These are phyloP conservation scores for Hanseniaspora guilliermondii DNA, from an alignment of 805 yeast genomes.

Conservation along the genomic window DNA sequence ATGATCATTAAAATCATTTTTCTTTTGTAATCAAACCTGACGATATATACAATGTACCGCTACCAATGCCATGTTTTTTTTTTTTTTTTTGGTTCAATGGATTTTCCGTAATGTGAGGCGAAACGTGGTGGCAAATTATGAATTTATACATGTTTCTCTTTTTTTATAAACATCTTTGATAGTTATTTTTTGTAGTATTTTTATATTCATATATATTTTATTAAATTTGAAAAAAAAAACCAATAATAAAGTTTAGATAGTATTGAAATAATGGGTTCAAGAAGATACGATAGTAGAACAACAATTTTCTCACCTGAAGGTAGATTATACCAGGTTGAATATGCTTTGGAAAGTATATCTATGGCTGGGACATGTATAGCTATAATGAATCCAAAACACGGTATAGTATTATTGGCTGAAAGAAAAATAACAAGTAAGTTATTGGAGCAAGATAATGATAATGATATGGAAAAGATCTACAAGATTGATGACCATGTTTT, in stretches of 20 bases:
- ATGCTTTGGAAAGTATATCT: conserved; percentile 92
- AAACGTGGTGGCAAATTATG: background rate
- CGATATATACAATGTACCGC: background rate
- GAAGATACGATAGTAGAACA: conserved; percentile 98
- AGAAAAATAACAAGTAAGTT: conserved; percentile 86
- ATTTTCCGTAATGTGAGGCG: too few species aligned
- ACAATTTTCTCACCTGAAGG: conserved; percentile 99
- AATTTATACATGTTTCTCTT: too few species aligned
- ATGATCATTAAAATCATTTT: background rate
- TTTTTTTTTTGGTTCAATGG: background rate
- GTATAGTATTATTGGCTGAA: conserved; percentile 94
- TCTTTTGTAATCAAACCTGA: background rate
- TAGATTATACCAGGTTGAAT: conserved; percentile 90
- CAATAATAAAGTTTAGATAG: background rate
- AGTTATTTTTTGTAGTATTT: background rate
- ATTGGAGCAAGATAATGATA: conserved; percentile 83
- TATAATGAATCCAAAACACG: conserved; percentile 61
- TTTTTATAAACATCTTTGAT: too few species aligned
- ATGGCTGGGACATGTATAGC: conserved; percentile 97
- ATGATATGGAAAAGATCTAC: conserved; percentile 68
- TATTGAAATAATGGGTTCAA: conserved; percentile 44
- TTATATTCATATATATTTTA: too few species aligned
- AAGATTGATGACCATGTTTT: conserved; percentile 68
- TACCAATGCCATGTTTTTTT: background rate
- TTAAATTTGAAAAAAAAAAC: background rate